Evolutionary conservation across 805 yeast species (phyloP).

Genomic region (Candida ovalis): DNA sequence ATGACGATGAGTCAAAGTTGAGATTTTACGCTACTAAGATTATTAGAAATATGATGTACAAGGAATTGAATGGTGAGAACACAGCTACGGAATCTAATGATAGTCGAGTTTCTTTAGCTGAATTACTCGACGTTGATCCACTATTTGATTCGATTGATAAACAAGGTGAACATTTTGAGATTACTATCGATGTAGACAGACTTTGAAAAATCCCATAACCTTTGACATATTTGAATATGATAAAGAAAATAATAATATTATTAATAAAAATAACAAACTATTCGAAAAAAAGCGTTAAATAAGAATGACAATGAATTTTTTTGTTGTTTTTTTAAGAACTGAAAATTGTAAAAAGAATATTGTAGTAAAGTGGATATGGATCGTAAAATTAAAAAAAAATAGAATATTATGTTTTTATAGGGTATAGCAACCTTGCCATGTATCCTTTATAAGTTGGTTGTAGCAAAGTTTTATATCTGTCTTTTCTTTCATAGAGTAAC

Average conservation of each 20-base stretch:
- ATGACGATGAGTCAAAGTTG: conserved; percentile 61
- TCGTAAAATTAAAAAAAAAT: too few species aligned
- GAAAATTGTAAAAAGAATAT: too few species aligned
- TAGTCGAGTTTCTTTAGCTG: conserved; percentile 16
- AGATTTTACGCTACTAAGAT: conserved; percentile 46
- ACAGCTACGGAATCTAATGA: conserved; percentile 6
- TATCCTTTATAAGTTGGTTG: conserved; percentile 11
- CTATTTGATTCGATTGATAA: conserved; percentile 27
- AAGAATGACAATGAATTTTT: too few species aligned
- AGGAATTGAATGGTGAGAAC: conserved; percentile 14
- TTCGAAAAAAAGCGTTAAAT: too few species aligned
- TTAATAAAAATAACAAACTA: too few species aligned
- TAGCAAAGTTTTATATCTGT: conserved; percentile 17
- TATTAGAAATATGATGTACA: conserved; percentile 33
- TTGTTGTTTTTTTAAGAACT: too few species aligned
- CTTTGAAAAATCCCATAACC: too few species aligned
- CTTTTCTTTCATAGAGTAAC: conserved; percentile 5
- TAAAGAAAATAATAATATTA: too few species aligned
- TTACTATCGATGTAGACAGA: conserved; percentile 39
- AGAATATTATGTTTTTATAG: conserved; percentile 18
- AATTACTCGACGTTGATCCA: conserved; percentile 23
- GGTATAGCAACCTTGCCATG: conserved; percentile 19
- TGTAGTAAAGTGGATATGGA: too few species aligned
- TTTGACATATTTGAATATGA: too few species aligned
- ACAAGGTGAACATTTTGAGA: conserved; percentile 34